phyloP scores from a whole-genome alignment of 768 basidiomycete genomes.

The Gloeophyllum trabeum region DNA sequence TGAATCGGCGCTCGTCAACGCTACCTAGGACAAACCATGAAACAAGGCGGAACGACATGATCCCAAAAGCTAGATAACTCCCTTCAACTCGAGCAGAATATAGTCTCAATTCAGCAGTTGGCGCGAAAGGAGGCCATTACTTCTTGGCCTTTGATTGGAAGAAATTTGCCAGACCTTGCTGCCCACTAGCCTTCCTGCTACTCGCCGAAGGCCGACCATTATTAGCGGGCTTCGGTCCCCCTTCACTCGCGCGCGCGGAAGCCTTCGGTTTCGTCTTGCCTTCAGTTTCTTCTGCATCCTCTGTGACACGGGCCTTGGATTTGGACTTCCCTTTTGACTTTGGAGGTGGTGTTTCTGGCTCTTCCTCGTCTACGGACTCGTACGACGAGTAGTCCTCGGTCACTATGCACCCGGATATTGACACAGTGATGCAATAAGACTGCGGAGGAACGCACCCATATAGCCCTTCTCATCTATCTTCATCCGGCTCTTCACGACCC shows the following conservation, averaged over 20 bases:
- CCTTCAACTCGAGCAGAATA: no score
- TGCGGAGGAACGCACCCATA: conserved; percentile 42
- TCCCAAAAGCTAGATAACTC: no score
- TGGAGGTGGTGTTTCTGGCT: conserved; percentile 15
- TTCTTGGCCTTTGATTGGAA: no score
- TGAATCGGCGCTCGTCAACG: no score
- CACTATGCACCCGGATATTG: conserved; percentile 20
- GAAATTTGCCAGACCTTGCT: no score
- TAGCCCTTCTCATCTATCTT: conserved; percentile 60
- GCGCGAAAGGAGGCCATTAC: no score
- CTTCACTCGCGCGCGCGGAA: neutral
- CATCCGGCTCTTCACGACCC: conserved; percentile 46
- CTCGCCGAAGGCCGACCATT: neutral
- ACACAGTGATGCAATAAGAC: no score
- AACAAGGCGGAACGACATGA: no score
- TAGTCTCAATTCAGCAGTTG: no score
- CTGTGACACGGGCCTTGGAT: neutral
- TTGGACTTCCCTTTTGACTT: neutral
- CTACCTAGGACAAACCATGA: no score
- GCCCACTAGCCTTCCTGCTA: neutral
- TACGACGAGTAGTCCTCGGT: conserved; percentile 74
- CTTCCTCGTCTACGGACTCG: conserved; percentile 64
- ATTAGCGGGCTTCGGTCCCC: neutral
- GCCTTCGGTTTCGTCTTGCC: neutral
- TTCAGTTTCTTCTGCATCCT: neutral